Evolutionary conservation across 768 basidiomycete genomes (phyloP).

Genomic region (Termitomyces sp.): DNA sequence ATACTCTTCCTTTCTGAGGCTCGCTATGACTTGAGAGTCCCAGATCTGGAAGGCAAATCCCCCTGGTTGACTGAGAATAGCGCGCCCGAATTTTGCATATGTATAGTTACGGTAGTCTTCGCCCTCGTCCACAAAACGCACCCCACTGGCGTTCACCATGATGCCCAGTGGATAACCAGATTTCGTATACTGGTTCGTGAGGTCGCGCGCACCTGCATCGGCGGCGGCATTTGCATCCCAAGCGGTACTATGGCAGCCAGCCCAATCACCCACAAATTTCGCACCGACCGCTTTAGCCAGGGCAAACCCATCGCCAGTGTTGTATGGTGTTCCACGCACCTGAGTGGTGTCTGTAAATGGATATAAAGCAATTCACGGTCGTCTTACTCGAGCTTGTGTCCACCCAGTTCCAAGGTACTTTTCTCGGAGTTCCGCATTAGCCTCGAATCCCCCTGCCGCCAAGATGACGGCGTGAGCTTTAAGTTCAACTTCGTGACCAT

Average conservation of each 20-base stretch:
- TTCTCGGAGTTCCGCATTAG: slow-evolving; percentile 43
- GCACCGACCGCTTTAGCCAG: slow-evolving; percentile 50
- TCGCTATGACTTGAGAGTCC: slow-evolving; percentile 40
- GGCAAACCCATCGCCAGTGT: slow-evolving; percentile 59
- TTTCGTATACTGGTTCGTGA: slow-evolving; percentile 71
- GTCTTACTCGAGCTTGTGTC: slow-evolving; percentile 47
- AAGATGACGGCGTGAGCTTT: slow-evolving; percentile 45
- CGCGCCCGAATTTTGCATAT: slow-evolving; percentile 63
- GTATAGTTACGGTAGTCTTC: slow-evolving; percentile 71
- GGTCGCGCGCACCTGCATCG: slow-evolving; percentile 45
- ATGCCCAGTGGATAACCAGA: slow-evolving; percentile 70
- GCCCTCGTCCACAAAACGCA: slow-evolving; percentile 68
- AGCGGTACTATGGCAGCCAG: slow-evolving; percentile 65
- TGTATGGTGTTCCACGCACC: slow-evolving; percentile 70
- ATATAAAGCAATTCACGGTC: slow-evolving; percentile 5
- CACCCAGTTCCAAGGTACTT: slow-evolving; percentile 56
- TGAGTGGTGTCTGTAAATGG: slow-evolving; percentile 16
- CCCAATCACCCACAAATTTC: slow-evolving; percentile 59
- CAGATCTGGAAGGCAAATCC: slow-evolving; percentile 64
- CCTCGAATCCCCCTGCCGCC: slow-evolving; percentile 65
- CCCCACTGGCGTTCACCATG: slow-evolving; percentile 56
- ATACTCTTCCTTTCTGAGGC: slow-evolving; percentile 61
- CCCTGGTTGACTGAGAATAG: slow-evolving; percentile 52
- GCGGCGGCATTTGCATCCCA: slow-evolving; percentile 62
- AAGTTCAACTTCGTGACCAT: slow-evolving; percentile 32